phyloP scores from a whole-genome alignment of 495 filamentous ascomycete species.

The Lentithecium fluviatile region DNA sequence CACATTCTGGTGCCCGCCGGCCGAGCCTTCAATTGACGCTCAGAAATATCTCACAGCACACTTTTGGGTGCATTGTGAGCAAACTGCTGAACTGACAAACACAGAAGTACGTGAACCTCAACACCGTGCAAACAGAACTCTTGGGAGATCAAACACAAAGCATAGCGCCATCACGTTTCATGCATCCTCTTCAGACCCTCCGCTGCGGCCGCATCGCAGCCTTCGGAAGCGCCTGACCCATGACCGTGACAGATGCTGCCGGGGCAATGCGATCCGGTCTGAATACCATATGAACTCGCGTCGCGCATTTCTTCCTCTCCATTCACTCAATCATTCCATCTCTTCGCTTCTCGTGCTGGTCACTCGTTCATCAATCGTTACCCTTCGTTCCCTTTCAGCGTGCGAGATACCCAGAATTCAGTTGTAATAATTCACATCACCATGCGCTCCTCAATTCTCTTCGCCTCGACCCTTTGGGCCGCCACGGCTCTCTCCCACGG shows the following conservation, averaged over 20 bases:
- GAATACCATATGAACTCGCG: not conserved
- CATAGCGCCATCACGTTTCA: conserved; percentile 14
- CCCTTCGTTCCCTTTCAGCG: conserved; percentile 1
- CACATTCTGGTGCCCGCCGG: no score
- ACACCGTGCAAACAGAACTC: not conserved
- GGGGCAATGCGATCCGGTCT: no score
- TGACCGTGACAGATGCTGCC: no score
- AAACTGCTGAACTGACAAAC: no score
- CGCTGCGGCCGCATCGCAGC: not conserved
- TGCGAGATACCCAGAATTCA: not conserved
- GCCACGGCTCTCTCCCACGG: conserved; percentile 25
- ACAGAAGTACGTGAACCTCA: no score
- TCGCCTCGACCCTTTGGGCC: conserved; percentile 4
- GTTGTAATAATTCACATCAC: not conserved
- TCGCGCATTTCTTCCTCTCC: not conserved
- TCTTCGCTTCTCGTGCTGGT: conserved; percentile 22
- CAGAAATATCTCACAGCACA: no score
- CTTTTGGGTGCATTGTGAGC: no score
- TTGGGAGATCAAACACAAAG: conserved; percentile 14
- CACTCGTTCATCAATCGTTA: conserved; percentile 23
- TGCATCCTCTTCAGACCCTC: not conserved
- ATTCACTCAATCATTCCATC: not conserved
- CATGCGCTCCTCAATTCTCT: conserved; percentile 14
- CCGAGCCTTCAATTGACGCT: no score
- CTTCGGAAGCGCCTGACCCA: not conserved